These are phyloP conservation scores for Polyporus tsugae DNA, from an alignment of 1,284 basidiomycete genomes.

Conservation along the genomic window DNA sequence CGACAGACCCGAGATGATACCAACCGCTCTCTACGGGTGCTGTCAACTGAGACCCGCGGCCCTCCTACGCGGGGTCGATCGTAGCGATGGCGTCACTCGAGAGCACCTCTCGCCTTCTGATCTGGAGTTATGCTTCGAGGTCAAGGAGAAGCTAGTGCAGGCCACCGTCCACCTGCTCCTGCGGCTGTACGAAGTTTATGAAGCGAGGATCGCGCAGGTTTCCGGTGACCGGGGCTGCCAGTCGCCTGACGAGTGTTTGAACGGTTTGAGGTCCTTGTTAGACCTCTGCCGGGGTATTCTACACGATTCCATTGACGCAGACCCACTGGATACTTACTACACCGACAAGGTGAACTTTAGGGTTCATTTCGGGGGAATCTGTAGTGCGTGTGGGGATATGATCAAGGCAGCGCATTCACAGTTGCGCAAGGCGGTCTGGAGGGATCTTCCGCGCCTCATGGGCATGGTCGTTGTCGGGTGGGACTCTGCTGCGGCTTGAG, in stretches of 20 bases:
- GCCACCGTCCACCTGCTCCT: background rate
- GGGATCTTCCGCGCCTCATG: background rate
- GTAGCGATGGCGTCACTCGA: background rate
- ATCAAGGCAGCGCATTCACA: background rate
- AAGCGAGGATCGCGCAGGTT: background rate
- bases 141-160: background rate
- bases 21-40: background rate
- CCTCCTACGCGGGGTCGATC: background rate
- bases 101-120: background rate
- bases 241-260: no score
- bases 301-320: background rate
- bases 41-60: background rate
- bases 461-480: background rate
- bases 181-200: background rate
- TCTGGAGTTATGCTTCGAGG: background rate
- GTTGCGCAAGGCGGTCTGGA: background rate
- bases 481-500: background rate
- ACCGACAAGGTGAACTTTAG: no score
- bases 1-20: background rate
- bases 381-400: background rate
- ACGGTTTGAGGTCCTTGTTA: background rate
- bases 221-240: background rate
- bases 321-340: background rate
- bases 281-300: background rate
- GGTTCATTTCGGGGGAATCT: background rate